Evolutionary conservation across 2,329 filamentous ascomycete species (phyloP).

Genomic region (Penicillium olsonii): DNA sequence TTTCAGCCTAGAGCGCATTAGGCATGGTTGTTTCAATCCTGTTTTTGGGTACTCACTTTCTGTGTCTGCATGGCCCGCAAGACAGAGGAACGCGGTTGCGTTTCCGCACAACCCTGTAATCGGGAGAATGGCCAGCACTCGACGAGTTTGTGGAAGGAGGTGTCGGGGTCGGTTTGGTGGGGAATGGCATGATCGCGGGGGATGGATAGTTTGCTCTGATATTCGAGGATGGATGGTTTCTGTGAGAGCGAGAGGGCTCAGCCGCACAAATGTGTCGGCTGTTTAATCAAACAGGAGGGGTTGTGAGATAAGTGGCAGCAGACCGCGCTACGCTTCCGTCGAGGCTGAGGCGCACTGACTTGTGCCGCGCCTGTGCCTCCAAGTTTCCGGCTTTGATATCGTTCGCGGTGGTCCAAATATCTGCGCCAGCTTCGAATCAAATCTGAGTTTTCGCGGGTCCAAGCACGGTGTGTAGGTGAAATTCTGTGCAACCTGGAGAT

Average conservation of each 20-base stretch:
- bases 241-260: neutral
- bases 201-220: neutral
- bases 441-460: neutral
- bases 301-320: neutral
- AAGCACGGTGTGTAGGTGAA: neutral
- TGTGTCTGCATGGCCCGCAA: conserved; percentile 84
- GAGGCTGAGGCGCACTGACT: neutral
- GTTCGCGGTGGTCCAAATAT: neutral
- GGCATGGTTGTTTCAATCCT: neutral
- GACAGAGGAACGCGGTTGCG: conserved; percentile 89
- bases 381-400: neutral
- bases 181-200: neutral
- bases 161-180: conserved; percentile 41
- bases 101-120: conserved; percentile 87
- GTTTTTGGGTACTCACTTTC: conserved; percentile 66
- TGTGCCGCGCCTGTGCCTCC: neutral
- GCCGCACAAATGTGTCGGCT: neutral
- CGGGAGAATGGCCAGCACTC: conserved; percentile 74
- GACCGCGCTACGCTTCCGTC: neutral
- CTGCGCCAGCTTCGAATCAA: neutral
- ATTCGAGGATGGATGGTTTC: neutral
- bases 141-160: conserved; percentile 67
- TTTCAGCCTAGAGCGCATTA: conserved; percentile 63
- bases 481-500: conserved; percentile 2
- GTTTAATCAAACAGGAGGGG: neutral